phyloP scores from a whole-genome alignment of 345 rosid species.

The Aquilaria malaccensis region DNA sequence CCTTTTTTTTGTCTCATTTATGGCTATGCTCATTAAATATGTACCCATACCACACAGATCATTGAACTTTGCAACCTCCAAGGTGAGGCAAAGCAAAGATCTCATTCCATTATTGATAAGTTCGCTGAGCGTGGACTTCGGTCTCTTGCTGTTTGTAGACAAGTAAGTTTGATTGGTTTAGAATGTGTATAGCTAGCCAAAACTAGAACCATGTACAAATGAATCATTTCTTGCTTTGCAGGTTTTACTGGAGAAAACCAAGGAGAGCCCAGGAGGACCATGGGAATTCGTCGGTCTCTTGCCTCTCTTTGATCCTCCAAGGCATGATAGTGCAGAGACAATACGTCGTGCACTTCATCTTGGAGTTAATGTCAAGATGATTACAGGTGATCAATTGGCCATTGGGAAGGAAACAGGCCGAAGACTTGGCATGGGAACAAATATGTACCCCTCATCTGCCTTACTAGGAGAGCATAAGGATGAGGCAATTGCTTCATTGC shows the following conservation, averaged over 20 bases:
- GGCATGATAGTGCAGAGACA: constrained; percentile 82
- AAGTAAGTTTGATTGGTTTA: constrained; percentile 23
- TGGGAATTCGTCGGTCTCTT: constrained; percentile 69
- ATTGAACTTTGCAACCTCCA: constrained; percentile 46
- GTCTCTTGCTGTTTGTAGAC: constrained; percentile 52
- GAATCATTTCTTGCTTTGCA: constrained; percentile 8
- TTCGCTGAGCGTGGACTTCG: constrained; percentile 76
- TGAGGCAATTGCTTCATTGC: constrained; percentile 30
- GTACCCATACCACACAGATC: constrained; percentile 24
- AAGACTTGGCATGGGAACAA: constrained; percentile 76
- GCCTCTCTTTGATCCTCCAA: constrained; percentile 79
- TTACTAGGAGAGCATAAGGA: constrained; percentile 57
- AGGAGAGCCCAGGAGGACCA: constrained; percentile 53
- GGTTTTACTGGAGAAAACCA: constrained; percentile 45
- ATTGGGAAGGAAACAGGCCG: constrained; percentile 74
- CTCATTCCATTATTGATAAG: constrained; percentile 54
- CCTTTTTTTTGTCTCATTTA: neutral
- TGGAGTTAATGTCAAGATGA: constrained; percentile 79
- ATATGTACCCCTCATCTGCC: constrained; percentile 73
- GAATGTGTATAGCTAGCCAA: neutral
- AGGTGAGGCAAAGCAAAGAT: constrained; percentile 38
- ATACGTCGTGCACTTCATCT: constrained; percentile 58
- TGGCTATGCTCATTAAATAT: neutral
- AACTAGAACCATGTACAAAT: too few relatives aligned
- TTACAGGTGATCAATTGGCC: constrained; percentile 70